phyloP scores from a whole-genome alignment of 1,139 yeast species.

The Geotrichum klebahnii region DNA sequence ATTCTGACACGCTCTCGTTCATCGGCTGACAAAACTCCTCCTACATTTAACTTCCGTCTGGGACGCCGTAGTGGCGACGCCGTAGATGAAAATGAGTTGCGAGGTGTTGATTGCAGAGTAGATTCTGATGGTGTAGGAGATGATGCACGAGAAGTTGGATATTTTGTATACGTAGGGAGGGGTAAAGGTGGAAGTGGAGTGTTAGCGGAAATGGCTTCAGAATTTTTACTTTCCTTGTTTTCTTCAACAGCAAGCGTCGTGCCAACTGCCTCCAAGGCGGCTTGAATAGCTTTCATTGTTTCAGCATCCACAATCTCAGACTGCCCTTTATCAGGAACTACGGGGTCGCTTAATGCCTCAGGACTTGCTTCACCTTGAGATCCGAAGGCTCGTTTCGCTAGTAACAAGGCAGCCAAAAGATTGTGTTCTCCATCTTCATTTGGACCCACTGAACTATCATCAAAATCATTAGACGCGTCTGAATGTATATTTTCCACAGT shows the following conservation, averaged over 20 bases:
- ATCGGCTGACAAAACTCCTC: constrained; percentile 33
- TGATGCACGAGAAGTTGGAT: background rate
- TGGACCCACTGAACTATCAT: background rate
- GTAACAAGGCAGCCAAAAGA: constrained; percentile 41
- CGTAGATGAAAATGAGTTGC: background rate
- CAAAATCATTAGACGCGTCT: background rate
- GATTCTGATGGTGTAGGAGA: constrained; percentile 3
- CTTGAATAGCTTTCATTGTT: constrained; percentile 41
- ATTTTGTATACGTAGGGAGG: constrained; percentile 12
- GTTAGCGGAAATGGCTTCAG: constrained; percentile 1
- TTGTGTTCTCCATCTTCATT: constrained; percentile 24
- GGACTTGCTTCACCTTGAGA: constrained; percentile 20
- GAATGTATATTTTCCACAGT: background rate
- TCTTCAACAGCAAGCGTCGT: constrained; percentile 23
- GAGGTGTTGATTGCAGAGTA: constrained; percentile 5
- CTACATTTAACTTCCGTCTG: constrained; percentile 15
- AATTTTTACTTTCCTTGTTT: constrained; percentile 5
- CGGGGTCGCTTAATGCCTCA: constrained; percentile 10
- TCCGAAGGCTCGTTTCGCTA: constrained; percentile 44
- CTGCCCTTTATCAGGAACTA: constrained; percentile 20
- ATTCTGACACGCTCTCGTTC: constrained; percentile 57
- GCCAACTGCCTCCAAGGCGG: constrained; percentile 37
- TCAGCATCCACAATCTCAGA: constrained; percentile 33
- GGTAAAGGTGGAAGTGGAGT: constrained; percentile 16
- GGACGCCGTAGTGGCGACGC: constrained; percentile 12